Evolutionary conservation across 345 rosid species (phyloP), one percentile per base, ranked within the genome.

Genomic region (Boechera retrofracta): DNA sequence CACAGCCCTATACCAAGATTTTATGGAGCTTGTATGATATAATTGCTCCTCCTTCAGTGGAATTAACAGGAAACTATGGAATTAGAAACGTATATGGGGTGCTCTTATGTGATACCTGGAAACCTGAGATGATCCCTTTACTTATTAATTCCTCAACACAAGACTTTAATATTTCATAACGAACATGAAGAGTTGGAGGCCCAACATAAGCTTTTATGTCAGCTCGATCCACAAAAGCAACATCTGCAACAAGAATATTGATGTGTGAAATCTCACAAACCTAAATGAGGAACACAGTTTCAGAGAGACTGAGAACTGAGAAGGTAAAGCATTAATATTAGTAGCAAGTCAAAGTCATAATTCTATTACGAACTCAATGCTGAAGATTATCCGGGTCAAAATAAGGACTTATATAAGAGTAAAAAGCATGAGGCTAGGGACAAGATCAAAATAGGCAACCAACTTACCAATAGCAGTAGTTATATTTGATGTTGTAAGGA

Each of bases 121-220:
- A 78, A 69, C 81, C 79, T 74, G 92, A 78, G 82, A 95, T 26
- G 66, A 95, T 88, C 83, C 87, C 90, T 31, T 86, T 85, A 56
- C 94, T 82, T 11, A 87, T 58, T 61, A 95, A 89, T 79, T 95
- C 98, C 66, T 87, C 91, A 81, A 91, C 74, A 79, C 97, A 92
- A 60, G 98, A 91, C 68, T 92, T 86, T 60, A 95, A 79, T 76
- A 92, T 95, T 79, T 91, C 96, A 57, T 89, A 92, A 69, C 99
- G 96, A 77, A 97, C 99, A 80, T 87, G 88, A 82, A 91, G 85
- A 75, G 89, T 89, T 79, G 99, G 98, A 72, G 99, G 98, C 69
- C 98, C 98, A 67, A 95, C 89, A 70, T 92, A 95, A 41, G 99
- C 99, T 84, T 95, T 95, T 77, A 95, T 88, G 81, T 95, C 99